Conservation (phyloP, 176 grass and related monocot species). For the Raddia distichophylla region DNA sequence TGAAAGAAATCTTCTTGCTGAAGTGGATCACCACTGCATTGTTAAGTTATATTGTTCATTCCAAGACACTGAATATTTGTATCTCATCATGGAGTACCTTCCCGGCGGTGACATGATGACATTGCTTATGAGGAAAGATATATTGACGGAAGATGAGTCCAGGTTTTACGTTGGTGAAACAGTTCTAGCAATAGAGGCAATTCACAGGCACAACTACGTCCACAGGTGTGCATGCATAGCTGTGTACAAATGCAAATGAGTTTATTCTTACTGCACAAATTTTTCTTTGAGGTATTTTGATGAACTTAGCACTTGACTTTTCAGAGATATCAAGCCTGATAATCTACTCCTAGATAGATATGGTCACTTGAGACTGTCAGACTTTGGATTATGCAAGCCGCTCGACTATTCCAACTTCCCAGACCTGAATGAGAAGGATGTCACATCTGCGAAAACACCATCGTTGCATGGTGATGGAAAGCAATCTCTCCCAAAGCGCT, state of each 20-base stretch:
- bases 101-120: constrained; percentile 99
- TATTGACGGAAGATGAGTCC: constrained; percentile 76
- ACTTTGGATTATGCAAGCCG: constrained; percentile 97
- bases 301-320: constrained; percentile 37
- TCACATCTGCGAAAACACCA: constrained; percentile 47
- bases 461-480: constrained; percentile 47
- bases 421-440: constrained; percentile 91
- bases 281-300: constrained; percentile 11
- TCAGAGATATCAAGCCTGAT: constrained; percentile 99
- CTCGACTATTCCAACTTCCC: constrained; percentile 90
- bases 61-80: constrained; percentile 89
- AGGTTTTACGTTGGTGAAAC: constrained; percentile 91
- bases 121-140: constrained; percentile 96
- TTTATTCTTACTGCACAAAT: not conserved
- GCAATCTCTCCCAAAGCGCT: constrained; percentile 63
- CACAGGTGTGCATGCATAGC: constrained; percentile 62
- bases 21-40: constrained; percentile 96
- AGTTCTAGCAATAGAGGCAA: constrained; percentile 89
- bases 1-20: constrained; percentile 97
- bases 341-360: constrained; percentile 92
- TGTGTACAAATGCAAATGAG: not conserved
- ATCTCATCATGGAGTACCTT: constrained; percentile 99
- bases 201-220: constrained; percentile 96
- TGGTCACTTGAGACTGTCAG: constrained; percentile 94
- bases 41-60: constrained; percentile 97